A percentile compares a stretch with the other conserved stretches of the same genome.
These are phyloP conservation scores for Fusarium paranaense DNA, from an alignment of 2,329 filamentous ascomycete species.

Conservation along the genomic window DNA sequence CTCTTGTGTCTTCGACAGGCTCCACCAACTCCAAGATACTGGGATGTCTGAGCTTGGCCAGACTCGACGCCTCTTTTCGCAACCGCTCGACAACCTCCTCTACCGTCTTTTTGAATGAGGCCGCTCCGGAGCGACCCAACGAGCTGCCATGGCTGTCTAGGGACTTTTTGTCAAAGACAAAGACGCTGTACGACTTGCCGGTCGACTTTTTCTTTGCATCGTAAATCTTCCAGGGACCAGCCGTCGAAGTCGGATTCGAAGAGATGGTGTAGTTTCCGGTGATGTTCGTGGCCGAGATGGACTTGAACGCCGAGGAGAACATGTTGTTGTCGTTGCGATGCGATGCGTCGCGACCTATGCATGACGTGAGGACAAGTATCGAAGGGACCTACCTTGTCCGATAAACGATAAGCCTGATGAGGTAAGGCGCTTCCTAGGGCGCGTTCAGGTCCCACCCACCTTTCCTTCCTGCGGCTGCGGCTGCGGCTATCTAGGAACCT, in stretches of 20 bases:
- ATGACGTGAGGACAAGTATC: constrained; percentile 22
- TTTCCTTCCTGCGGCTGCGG: background rate
- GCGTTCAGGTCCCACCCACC: constrained; percentile 10
- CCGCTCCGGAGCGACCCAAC: constrained; percentile 59
- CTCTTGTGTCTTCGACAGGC: constrained; percentile 93
- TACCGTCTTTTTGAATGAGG: constrained; percentile 80
- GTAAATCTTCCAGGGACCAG: constrained; percentile 97
- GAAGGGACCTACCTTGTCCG: constrained; percentile 10
- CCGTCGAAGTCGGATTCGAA: constrained; percentile 78
- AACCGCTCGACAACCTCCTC: constrained; percentile 93
- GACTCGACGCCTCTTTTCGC: constrained; percentile 89
- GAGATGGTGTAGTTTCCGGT: constrained; percentile 89
- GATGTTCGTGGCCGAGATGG: constrained; percentile 91
- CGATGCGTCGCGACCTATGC: background rate
- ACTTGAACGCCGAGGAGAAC: constrained; percentile 95
- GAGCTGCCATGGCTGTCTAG: constrained; percentile 70
- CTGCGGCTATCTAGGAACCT: constrained; percentile 20
- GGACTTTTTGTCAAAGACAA: constrained; percentile 91
- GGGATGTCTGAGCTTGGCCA: constrained; percentile 90
- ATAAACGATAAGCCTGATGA: constrained; percentile 16
- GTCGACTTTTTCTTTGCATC: constrained; percentile 97
- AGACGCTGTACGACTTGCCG: constrained; percentile 88
- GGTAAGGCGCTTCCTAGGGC: constrained; percentile 2
- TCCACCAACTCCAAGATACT: constrained; percentile 93
- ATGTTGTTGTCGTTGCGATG: constrained; percentile 60